Evolutionary conservation across 1,139 yeast species (phyloP), one percentile per base, ranked within the genome.

Genomic region (Saccharomyces hybrid): DNA sequence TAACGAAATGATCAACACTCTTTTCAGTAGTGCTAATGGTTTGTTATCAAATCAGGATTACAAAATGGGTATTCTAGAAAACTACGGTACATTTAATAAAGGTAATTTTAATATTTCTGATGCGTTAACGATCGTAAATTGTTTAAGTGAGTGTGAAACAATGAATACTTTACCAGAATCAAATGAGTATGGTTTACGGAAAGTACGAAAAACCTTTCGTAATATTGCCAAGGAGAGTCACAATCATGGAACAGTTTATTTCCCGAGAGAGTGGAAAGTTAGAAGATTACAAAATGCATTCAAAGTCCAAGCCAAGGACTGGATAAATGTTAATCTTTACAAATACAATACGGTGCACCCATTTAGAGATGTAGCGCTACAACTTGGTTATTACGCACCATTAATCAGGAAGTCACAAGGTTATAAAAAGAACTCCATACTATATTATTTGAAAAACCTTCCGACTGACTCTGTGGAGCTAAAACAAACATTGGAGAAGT

Each of bases 311-410:
- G 61, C 78, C 5, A 59, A 66, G 7, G 68, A 65, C 29, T 74
- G 59, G 47, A 49, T 46, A 5, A 60, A 62, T 53, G 61, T 67
- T 3, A 60, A 62, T 14, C 52, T 66, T 7, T 63, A 62, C 52
- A 67, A 66, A 53, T 67, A 67, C 48, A 51, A 54, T 16, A 49
- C 52, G 20, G 46, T 57, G n/a, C 57, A 60, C 20, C 38, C 52
- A 5, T 74, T 76, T 46, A 65, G 71, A 5, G 76, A 78, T 57
- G 69, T 79, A 16, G 78, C 78, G 52, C 56, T 79, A 51, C 62
- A 74, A 5, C 80, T 76, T 58, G 84, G 85, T 3, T 80, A 64
- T 57, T 79, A 69, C 59, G 73, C 79, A 46, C 85, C 87, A 0
- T 42, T 71, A 8, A 80, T 83, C 28, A 62, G 70, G 51, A 68